Evolutionary conservation across 106 monocot species (phyloP), one percentile per base, ranked within the genome.

Genomic region (Xerophyta viscosa): DNA sequence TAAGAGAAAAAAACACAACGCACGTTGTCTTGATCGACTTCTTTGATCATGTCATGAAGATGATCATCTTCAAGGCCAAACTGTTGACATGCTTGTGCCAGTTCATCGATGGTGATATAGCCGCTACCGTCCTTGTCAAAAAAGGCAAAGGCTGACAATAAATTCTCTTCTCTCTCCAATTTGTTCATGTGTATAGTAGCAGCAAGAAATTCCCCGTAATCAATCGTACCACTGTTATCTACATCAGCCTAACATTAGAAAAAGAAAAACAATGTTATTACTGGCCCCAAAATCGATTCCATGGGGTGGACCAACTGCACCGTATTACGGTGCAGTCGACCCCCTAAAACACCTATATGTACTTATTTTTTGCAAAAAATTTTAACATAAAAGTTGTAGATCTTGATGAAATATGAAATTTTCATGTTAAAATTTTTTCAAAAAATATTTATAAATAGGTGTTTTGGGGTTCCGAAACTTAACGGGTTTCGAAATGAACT

Each of bases 121-220:
- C 71, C 71, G 36, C 71, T 72, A 12, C 51, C 71, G 58, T 72
- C 71, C 44, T 54, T 72, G 58, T 72, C 71, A 25, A 72, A 72
- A 58, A 63, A 72, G 2, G 64, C 30, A 29, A 72, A 72, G 19
- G 71, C 71, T 20, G 71, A 47, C 15, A 43, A 43, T 28, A 72
- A 29, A 65, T 72, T 49, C 28, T 72, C 71, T 27, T 72, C 64
- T 4, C 64, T 44, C 36, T 72, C 71, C 25, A 72, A 56, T 46
- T 72, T 72, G 64, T 72, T 72, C 19, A 72, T 37, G 25, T 72
- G 71, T 19, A 72, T 15, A 1, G 71, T 72, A 9, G 71, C 71
- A 10, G 71, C 64, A 24, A 72, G 56, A 31, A 72, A 72, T 46
- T 72, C 71, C 1, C 71, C 71, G 28, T 58, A 72, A n/a, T 72